Conservation (phyloP, 177 flowering plant genomes). For the Vitis hybrid region DNA sequence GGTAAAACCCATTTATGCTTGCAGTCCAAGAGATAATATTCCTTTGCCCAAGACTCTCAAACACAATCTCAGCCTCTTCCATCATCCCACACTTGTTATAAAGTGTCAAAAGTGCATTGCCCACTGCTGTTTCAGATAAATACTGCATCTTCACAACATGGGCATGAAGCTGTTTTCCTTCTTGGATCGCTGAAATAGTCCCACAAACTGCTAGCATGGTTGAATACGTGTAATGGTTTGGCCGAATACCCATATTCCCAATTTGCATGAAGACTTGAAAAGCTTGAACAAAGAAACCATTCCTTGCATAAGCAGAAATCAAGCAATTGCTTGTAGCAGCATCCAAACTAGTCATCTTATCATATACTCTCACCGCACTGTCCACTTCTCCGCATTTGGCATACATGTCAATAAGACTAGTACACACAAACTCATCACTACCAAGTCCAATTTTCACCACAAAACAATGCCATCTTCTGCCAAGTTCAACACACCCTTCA, state of each 20-base stretch:
- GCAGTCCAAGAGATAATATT: constrained; percentile 30
- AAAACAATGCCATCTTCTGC: constrained; percentile 19
- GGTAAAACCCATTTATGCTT: constrained; percentile 25
- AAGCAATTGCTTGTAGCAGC: constrained; percentile 20
- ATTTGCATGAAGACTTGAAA: constrained; percentile 14
- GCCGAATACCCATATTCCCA: constrained; percentile 12
- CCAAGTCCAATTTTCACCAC: constrained; percentile 18
- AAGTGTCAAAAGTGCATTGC: constrained; percentile 30
- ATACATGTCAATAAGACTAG: constrained; percentile 17
- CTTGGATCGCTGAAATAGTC: constrained; percentile 11
- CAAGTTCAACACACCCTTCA: constrained; percentile 12
- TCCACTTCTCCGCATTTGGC: constrained; percentile 23
- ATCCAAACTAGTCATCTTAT: constrained; percentile 12
- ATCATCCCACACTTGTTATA: constrained; percentile 27
- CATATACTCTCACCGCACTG: constrained; percentile 15
- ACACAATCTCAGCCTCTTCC: constrained; percentile 20
- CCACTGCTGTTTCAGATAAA: constrained; percentile 17
- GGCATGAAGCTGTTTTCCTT: constrained; percentile 31
- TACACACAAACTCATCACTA: constrained; percentile 19
- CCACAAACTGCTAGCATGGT: constrained; percentile 21
- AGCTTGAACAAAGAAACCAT: constrained; percentile 23
- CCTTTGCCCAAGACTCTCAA: constrained; percentile 9
- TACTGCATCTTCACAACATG: constrained; percentile 18
- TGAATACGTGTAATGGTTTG: constrained; percentile 20
- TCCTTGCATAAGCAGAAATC: constrained; percentile 22